Evolutionary conservation across 768 basidiomycete species (phyloP), one percentile per base, ranked within the genome.

Genomic region (Panellus pusillus): DNA sequence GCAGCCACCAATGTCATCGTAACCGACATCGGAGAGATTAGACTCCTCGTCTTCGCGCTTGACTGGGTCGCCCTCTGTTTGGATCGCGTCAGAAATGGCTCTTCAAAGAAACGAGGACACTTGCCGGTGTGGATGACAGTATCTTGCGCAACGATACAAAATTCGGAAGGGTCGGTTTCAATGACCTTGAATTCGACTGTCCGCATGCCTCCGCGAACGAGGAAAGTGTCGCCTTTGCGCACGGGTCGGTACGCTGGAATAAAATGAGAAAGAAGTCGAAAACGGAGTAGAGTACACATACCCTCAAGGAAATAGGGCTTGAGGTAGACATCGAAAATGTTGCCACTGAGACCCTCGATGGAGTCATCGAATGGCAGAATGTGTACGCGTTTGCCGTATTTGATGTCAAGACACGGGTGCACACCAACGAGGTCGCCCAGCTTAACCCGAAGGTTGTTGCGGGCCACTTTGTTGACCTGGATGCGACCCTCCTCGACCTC

Each of bases 111-210:
- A 31, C 11, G 14, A 37, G 12, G 36, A 29, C 8, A 72, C 75
- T 28, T 47, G 84, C 89, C 89, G 37, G 91, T 93, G 72, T 93
- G 91, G 61, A 98, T 95, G 49, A 99, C 97, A 1, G 97, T 99
- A 66, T 99, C 97, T 69, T 98, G 97, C 0, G 97, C 96, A 38
- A 99, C 95, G 60, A 99, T 99, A 76, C 97, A 98, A 73, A 89
- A 98, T 66, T 98, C 97, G 28, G 95, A 81, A 0, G 97, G 97
- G 70, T 99, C 97, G 31, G 94, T 97, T 72, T 98, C 97, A 62
- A 98, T 88, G 48, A 98, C 92, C 73, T 99, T 99, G 80, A 99
- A 99, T 74, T 99, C 97, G 40, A 98, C 96, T 46, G 93, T 95
- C 62, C 96, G 80, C 91, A 97, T 96, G 56, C 95, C 96, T 64